Base-by-base conservation (phyloP, 768 basidiomycete genomes). In the Phallus indusiatus region DNA sequence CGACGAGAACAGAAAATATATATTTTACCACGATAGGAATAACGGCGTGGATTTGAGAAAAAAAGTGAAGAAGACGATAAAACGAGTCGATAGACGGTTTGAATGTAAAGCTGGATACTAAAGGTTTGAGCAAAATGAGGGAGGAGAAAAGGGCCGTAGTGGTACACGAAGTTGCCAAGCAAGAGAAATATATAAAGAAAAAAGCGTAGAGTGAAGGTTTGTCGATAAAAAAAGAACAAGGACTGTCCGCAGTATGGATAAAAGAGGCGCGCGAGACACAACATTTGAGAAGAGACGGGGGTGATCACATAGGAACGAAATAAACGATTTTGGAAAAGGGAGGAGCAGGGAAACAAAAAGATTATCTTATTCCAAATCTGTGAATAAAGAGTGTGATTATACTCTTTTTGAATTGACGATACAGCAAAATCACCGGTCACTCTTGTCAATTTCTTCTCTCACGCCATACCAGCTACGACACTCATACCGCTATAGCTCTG, bases 381-480 rank as follows among this genome's bases (percentile, higher is more conserved):
- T n/a, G 42, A 42, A 42, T 42, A 3, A n/a, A 42, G n/a, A 42
- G n/a, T 42, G 42, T 2, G 2, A 28, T n/a, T n/a, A n/a, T n/a
- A 28, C 28, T 28, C 28, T 28, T 28, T n/a, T n/a, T n/a, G 36
- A 16, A 16, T 8, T 14, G 42, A 42, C 12, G 12, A 42, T n/a
- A n/a, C 42, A 14, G 12, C 42, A 42, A 37, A 37, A 42, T n/a
- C 12, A 42, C 14, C 42, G 4, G n/a, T 12, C 36, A 16, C 16
- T 37, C 36, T 17, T 56, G 11, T 24, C 47, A 49, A 7, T 22
- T 4, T 11, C 54, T 17, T 16, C 9, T 22, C 33, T 56, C 46
- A 56, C 34, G 55, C 55, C 55, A 56, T 56, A 18, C 55, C 55
- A 10, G 55, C 47, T 14, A 56, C 42, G n/a, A 56, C 49, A 12